These are phyloP conservation scores for Cladosporium velox DNA, from an alignment of 2,329 filamentous ascomycete genomes.

Conservation along the genomic window DNA sequence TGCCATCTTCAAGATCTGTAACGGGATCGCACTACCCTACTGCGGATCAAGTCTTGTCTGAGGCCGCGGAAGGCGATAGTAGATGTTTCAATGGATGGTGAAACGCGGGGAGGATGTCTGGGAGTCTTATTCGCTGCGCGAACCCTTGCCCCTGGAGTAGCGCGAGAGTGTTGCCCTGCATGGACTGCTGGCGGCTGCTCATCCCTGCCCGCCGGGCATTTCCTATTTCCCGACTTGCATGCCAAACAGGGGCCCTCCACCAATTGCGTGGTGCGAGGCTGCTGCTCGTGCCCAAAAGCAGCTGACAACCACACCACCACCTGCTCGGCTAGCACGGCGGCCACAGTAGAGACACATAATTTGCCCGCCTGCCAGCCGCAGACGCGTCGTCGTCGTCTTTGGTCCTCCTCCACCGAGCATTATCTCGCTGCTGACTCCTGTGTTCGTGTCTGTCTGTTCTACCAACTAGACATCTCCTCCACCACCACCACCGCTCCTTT, in stretches of 20 bases:
- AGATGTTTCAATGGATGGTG: conserved; percentile 15
- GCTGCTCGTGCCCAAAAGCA: conserved; percentile 15
- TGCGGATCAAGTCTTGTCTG: conserved; percentile 20
- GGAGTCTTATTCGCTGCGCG: background rate
- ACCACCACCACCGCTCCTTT: background rate
- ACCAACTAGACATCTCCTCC: background rate
- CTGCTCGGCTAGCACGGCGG: conserved; percentile 14
- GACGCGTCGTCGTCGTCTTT: background rate
- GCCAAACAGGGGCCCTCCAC: conserved; percentile 19
- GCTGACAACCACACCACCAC: conserved; percentile 12
- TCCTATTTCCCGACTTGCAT: conserved; percentile 9
- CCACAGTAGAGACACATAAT: conserved; percentile 11
- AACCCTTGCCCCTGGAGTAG: conserved; percentile 3
- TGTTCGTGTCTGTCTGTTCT: background rate
- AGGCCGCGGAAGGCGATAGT: background rate
- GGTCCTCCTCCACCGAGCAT: conserved; percentile 3
- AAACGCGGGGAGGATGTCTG: conserved; percentile 15
- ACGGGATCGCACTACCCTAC: conserved; percentile 13
- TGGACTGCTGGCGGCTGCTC: background rate
- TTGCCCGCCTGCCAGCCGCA: conserved; percentile 1
- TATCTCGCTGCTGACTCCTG: background rate
- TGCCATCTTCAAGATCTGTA: background rate
- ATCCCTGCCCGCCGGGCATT: conserved; percentile 10
- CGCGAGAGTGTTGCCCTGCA: conserved; percentile 5
- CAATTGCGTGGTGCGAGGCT: background rate